A percentile compares a stretch with the other conserved stretches of the same genome.
phyloP scores from a whole-genome alignment of 163 green algal species.

The Chloromonas sp. region DNA sequence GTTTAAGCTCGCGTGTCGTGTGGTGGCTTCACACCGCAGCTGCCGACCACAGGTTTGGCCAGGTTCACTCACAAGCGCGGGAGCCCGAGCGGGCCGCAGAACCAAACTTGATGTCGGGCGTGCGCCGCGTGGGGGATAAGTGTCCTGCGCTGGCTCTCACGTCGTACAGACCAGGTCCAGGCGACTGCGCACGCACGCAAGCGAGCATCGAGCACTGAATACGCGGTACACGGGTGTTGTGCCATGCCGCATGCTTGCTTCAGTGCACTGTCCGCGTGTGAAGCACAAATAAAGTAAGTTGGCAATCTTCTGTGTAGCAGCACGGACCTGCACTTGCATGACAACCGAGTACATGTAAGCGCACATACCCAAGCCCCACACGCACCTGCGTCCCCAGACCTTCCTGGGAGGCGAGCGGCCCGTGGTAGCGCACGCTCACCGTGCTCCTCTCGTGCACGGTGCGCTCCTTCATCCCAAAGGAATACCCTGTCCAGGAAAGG shows the following conservation, averaged over 20 bases:
- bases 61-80: neutral
- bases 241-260: no score
- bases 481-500: neutral
- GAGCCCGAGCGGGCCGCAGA: neutral
- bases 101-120: constrained; percentile 2
- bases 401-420: constrained; percentile 2
- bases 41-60: no score
- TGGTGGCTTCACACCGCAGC: no score
- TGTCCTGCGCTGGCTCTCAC: neutral
- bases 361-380: no score
- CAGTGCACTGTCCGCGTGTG: no score
- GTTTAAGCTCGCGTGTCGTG: neutral
- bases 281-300: no score
- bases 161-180: neutral
- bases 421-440: constrained; percentile 2
- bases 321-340: no score
- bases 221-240: no score
- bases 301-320: no score
- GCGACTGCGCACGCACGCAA: neutral
- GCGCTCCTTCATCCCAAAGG: constrained; percentile 5
- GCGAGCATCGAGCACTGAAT: no score
- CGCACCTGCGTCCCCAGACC: neutral
- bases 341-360: no score
- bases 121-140: neutral
- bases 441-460: neutral